Evolutionary conservation across 345 rosid genomes (phyloP).

Genomic region (Bretschneidera sinensis): DNA sequence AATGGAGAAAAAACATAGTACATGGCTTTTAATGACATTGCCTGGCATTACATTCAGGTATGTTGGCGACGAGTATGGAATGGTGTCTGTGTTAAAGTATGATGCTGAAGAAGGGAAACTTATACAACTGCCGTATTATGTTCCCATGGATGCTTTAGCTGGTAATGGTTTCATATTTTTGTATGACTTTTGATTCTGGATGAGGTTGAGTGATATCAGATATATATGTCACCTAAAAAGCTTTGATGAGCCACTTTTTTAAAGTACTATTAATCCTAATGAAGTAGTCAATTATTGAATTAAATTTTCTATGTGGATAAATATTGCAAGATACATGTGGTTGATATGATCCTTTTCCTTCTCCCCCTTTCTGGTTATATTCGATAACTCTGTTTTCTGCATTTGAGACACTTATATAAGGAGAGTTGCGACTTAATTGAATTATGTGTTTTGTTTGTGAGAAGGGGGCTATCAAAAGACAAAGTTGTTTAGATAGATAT

Average conservation of each 20-base stretch:
- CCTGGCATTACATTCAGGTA: conserved; percentile 41
- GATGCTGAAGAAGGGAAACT: conserved; percentile 48
- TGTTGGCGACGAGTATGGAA: conserved; percentile 80
- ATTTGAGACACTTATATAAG: not conserved
- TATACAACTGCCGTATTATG: conserved; percentile 53
- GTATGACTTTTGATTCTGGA: not conserved
- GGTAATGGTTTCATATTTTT: conserved; percentile 41
- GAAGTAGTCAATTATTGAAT: not conserved
- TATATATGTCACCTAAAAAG: not conserved
- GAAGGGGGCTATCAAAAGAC: not conserved
- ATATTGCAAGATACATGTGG: not conserved
- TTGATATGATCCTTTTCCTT: not conserved
- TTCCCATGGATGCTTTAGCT: conserved; percentile 54
- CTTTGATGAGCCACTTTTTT: not conserved
- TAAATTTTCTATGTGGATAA: no score
- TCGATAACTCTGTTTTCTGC: not conserved
- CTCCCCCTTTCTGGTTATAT: not conserved
- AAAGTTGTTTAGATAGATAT: not conserved
- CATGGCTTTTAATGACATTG: conserved; percentile 2
- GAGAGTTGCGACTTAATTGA: not conserved
- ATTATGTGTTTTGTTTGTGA: not conserved
- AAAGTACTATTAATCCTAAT: no score
- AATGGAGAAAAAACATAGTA: not conserved
- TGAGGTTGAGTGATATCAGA: not conserved
- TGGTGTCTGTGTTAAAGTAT: conserved; percentile 59